Evolutionary conservation across 2,329 filamentous ascomycete species (phyloP), one percentile per base, ranked within the genome.

Genomic region (Geosmithia flava): DNA sequence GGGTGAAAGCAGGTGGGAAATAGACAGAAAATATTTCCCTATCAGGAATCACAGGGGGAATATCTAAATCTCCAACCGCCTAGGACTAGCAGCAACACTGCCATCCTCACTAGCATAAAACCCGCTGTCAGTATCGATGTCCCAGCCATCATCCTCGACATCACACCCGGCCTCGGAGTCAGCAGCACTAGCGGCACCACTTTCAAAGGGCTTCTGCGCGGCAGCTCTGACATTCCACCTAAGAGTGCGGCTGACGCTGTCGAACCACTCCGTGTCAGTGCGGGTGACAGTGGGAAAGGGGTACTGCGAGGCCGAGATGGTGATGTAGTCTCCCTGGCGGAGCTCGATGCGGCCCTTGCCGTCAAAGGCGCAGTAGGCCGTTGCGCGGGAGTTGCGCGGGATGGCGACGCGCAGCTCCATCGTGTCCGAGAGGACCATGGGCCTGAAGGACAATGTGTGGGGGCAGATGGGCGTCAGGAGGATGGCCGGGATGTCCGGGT

Each of bases 391-490:
- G 59, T 83, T 81, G 53, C 77, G 76, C 0, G 93, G 93, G 13
- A 98, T 83, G 5, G 85, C 85, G 47, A 98, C 87, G 46, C 90
- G 87, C 51, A 98, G 79, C 16, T 90, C 82, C 74, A 96, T 87
- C 49, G 87, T 93, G 68, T 98, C 93, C 45, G 89, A 95, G 45
- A 98, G 80, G 7, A 98, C 86, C 93, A 98, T 97, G 33, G 93
- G 93, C 10, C 93, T 81, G 78, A 98, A 98, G 15, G 88, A 95
- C 16, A 98, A 75, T 0, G 91, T 97, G 62, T 98, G 93, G 8
- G 93, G 93, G 67, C 93, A 98, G 65, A 98, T 97, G 19, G 93
- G 93, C 0, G 93, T 98, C 48, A 98, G 79, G 42, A 97, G 81
- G 57, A 98, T 96, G 56, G 90, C 93, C 15, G 93, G 93, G 51